Evolutionary conservation across 495 filamentous ascomycete species (phyloP).

Genomic region (Penicillium silybi): DNA sequence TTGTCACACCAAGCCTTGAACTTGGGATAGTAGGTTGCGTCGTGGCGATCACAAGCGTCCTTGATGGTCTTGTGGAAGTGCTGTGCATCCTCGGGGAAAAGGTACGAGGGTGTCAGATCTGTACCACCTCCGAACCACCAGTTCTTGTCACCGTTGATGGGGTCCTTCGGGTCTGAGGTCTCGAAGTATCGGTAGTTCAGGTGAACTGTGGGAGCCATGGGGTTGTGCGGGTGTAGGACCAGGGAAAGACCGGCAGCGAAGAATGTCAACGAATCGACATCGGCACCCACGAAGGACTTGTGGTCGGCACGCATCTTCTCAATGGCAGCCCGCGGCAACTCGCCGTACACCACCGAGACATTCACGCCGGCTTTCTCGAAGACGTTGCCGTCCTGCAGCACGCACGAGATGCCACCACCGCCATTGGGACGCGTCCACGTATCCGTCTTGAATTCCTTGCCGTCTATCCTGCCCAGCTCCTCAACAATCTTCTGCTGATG

Average conservation of each 20-base stretch:
- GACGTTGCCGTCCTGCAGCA: slow-evolving; percentile 90
- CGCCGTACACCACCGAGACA: slow-evolving; percentile 90
- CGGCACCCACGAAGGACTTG: slow-evolving; percentile 74
- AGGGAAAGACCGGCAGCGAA: slow-evolving; percentile 92
- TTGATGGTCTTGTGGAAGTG: slow-evolving; percentile 96
- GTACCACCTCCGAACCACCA: slow-evolving; percentile 99
- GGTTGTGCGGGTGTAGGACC: slow-evolving; percentile 89
- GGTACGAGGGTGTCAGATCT: slow-evolving; percentile 88
- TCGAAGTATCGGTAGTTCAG: slow-evolving; percentile 99
- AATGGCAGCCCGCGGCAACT: slow-evolving; percentile 81
- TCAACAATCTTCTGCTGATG: slow-evolving; percentile 83
- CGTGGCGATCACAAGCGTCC: slow-evolving; percentile 87
- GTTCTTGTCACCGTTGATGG: slow-evolving; percentile 64
- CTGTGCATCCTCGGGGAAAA: slow-evolving; percentile 94
- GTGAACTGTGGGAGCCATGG: slow-evolving; percentile 96
- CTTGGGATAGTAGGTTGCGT: slow-evolving; percentile 84
- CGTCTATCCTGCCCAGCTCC: slow-evolving; percentile 77
- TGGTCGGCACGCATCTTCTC: slow-evolving; percentile 93
- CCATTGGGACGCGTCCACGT: slow-evolving; percentile 85
- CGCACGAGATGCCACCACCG: slow-evolving; percentile 83
- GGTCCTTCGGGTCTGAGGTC: slow-evolving; percentile 58
- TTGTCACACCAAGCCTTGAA: slow-evolving; percentile 99
- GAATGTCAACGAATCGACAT: slow-evolving; percentile 79
- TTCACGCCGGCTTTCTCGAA: slow-evolving; percentile 99
- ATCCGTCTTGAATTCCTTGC: slow-evolving; percentile 74